A percentile compares a stretch with the other conserved stretches of the same genome.
Conservation (phyloP, 2,329 filamentous ascomycete genomes). For the Dothistroma septosporum region DNA sequence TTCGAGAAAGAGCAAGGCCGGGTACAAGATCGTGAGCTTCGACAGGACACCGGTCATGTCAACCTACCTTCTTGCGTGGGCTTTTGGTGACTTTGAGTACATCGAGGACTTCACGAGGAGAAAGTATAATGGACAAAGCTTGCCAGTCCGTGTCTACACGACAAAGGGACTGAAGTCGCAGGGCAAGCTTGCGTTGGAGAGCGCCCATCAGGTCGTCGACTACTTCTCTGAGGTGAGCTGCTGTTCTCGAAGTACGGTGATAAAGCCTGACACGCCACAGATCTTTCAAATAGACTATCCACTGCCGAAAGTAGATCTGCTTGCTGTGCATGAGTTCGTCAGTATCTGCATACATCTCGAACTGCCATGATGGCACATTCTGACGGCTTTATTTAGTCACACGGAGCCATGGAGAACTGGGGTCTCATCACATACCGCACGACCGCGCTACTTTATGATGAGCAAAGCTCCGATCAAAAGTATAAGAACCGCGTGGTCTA, state of each 20-base stretch:
- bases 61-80: constrained; percentile 85
- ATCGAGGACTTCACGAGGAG: constrained; percentile 86
- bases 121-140: constrained; percentile 82
- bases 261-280: constrained; percentile 26
- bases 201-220: constrained; percentile 89
- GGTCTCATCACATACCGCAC: constrained; percentile 88
- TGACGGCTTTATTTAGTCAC: constrained; percentile 50
- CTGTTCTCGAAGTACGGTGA: not conserved
- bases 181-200: constrained; percentile 81
- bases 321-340: constrained; percentile 91
- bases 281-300: constrained; percentile 92
- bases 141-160: constrained; percentile 94
- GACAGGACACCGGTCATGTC: constrained; percentile 86
- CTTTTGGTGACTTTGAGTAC: constrained; percentile 94
- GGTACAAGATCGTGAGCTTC: constrained; percentile 66
- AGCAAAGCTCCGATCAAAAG: constrained; percentile 80
- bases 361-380: constrained; percentile 19
- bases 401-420: constrained; percentile 93
- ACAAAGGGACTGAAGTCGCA: constrained; percentile 92
- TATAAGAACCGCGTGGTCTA: constrained; percentile 95
- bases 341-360: constrained; percentile 32
- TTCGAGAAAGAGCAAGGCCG: constrained; percentile 61
- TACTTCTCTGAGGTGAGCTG: constrained; percentile 73
- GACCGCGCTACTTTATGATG: constrained; percentile 93
- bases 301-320: constrained; percentile 82